These are phyloP conservation scores for Aspergillus wentii DNA, from an alignment of 495 filamentous ascomycete genomes.

Conservation along the genomic window DNA sequence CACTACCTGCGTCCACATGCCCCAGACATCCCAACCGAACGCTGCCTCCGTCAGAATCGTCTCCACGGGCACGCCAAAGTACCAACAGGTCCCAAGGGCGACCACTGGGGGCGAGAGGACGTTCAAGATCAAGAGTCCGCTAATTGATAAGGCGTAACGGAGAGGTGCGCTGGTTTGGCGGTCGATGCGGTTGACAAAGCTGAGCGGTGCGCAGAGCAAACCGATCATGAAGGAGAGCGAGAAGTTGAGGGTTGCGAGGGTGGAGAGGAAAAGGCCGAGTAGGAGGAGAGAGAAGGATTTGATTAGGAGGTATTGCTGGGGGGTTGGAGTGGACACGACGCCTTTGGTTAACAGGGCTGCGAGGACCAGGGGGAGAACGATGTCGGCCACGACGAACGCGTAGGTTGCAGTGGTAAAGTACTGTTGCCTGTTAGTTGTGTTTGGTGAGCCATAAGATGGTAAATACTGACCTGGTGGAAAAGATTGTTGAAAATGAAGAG, in stretches of 20 bases:
- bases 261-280: conserved; percentile 84
- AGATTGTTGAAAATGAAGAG: conserved; percentile 83
- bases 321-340: conserved; percentile 46
- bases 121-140: conserved; percentile 43
- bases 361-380: conserved; percentile 54
- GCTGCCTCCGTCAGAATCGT: conserved; percentile 68
- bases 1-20: conserved; percentile 83
- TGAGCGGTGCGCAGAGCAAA: conserved; percentile 67
- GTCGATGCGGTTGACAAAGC: conserved; percentile 58
- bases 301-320: conserved; percentile 69
- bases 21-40: conserved; percentile 88
- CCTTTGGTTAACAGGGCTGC: conserved; percentile 49
- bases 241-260: conserved; percentile 95
- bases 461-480: conserved; percentile 53
- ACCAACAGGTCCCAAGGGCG: conserved; percentile 45
- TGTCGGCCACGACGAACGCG: conserved; percentile 53
- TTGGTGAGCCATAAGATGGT: conserved; percentile 2
- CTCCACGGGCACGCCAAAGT: conserved; percentile 46
- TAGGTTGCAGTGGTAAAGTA: conserved; percentile 46
- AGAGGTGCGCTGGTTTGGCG: conserved; percentile 8
- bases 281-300: conserved; percentile 89
- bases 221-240: conserved; percentile 84
- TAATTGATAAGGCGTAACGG: conserved; percentile 18
- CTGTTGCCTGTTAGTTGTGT: conserved; percentile 31
- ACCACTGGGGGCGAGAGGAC: conserved; percentile 62